Percentiles rank a stretch among this genome's conserved stretches.
phyloP scores from a whole-genome alignment of 495 filamentous ascomycete species.

The Penicillium arizonense region DNA sequence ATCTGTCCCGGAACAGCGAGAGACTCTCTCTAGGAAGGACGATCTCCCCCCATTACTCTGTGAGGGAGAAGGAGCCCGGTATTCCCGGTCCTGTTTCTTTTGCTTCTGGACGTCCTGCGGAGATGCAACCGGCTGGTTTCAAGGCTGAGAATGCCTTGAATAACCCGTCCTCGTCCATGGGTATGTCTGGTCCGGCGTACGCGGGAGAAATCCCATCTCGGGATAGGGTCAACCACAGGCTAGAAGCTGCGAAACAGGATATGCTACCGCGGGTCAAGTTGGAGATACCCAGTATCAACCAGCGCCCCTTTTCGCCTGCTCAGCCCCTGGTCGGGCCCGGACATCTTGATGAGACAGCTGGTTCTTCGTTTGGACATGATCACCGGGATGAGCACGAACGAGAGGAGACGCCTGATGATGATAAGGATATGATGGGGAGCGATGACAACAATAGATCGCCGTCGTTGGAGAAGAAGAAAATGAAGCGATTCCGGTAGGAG shows the following conservation, averaged over 20 bases:
- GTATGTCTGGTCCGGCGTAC: constrained; percentile 9
- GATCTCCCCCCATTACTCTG: constrained; percentile 18
- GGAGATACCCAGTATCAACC: constrained; percentile 17
- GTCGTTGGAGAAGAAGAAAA: constrained; percentile 77
- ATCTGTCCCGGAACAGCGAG: constrained; percentile 37
- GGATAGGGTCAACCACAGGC: constrained; percentile 1
- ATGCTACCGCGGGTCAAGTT: constrained; percentile 20
- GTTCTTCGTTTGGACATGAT: constrained; percentile 15
- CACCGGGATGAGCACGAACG: constrained; percentile 21
- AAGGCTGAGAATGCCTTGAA: constrained; percentile 40
- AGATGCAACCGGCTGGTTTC: constrained; percentile 31
- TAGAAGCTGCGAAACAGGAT: constrained; percentile 14
- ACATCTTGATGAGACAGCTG: constrained; percentile 18
- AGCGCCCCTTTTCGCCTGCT: constrained; percentile 16
- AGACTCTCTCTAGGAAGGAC: constrained; percentile 23
- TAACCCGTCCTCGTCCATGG: constrained; percentile 13
- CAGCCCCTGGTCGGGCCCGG: constrained; percentile 15
- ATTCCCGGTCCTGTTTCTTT: constrained; percentile 1
- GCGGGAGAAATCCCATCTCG: constrained; percentile 22
- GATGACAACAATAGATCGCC: constrained; percentile 25
- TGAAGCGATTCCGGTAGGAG: constrained; percentile 91
- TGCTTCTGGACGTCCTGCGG: constrained; percentile 13
- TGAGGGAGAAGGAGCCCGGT: constrained; percentile 22
- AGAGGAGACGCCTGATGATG: constrained; percentile 34
- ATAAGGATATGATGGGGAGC: constrained; percentile 26